These are phyloP conservation scores for Dalbergia cochinchinensis DNA, from an alignment of 306 rosid species.

Conservation along the genomic window DNA sequence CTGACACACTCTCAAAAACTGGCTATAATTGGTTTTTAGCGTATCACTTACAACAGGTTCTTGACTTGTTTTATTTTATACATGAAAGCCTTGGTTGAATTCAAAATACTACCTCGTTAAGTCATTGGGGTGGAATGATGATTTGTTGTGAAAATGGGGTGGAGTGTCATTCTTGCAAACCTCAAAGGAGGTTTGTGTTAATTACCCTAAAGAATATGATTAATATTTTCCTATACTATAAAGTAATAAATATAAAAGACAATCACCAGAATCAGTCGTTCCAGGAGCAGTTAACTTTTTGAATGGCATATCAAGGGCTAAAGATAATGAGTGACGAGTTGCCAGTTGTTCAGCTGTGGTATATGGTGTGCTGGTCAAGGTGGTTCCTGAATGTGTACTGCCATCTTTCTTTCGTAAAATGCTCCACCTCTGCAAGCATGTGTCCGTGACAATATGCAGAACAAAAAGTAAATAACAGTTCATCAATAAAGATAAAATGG, in stretches of 20 bases:
- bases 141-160: no score
- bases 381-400: conserved; percentile 53
- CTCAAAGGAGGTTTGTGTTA: no score
- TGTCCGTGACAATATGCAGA: conserved; percentile 47
- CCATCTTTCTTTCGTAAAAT: conserved; percentile 67
- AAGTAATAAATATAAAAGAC: conserved; percentile 23
- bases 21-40: no score
- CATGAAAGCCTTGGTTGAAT: no score
- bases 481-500: conserved; percentile 2
- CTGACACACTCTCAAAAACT: no score
- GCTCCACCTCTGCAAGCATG: conserved; percentile 82
- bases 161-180: no score
- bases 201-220: no score
- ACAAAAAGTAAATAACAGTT: conserved; percentile 25
- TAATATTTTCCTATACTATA: neutral
- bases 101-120: no score
- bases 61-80: no score
- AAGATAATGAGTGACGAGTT: conserved; percentile 78
- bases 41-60: no score
- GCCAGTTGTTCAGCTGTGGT: conserved; percentile 82
- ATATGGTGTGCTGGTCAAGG: conserved; percentile 58
- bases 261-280: conserved; percentile 61
- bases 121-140: no score
- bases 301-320: conserved; percentile 79
- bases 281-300: conserved; percentile 67